Evolutionary conservation across 768 basidiomycete species (phyloP).

Genomic region (Thelephora aurantiotincta): DNA sequence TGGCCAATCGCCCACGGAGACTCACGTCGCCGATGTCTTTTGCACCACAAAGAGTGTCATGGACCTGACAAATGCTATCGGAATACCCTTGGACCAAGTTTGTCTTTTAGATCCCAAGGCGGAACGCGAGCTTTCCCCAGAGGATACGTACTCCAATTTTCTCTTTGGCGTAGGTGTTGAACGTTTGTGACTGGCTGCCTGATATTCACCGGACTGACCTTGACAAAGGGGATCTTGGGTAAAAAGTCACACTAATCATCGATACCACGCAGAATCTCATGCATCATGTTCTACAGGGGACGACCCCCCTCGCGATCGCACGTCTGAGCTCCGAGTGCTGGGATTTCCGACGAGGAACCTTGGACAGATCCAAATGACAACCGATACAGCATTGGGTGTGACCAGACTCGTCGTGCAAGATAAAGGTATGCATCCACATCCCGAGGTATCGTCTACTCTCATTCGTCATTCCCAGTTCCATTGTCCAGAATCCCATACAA

Average conservation of each 20-base stretch:
- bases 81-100: slow-evolving; percentile 40
- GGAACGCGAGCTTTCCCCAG: slow-evolving; percentile 46
- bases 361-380: slow-evolving; percentile 92
- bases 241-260: not conserved
- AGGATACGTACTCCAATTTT: slow-evolving; percentile 83
- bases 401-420: slow-evolving; percentile 74
- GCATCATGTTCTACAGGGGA: slow-evolving; percentile 41
- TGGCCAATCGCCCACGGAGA: slow-evolving; percentile 9
- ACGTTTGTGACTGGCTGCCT: slow-evolving; percentile 1
- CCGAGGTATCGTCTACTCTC: not conserved
- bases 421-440: slow-evolving; percentile 26
- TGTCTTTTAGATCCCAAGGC: slow-evolving; percentile 95
- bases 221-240: not conserved
- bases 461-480: slow-evolving; percentile 24
- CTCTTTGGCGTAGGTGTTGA: slow-evolving; percentile 61
- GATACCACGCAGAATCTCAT: not conserved
- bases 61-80: slow-evolving; percentile 34
- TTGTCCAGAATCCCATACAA: slow-evolving; percentile 62
- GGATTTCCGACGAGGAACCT: slow-evolving; percentile 84
- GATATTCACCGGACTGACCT: not conserved
- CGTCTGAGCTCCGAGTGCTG: slow-evolving; percentile 69
- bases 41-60: slow-evolving; percentile 40
- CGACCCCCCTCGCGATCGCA: slow-evolving; percentile 91
- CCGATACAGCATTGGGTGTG: slow-evolving; percentile 90
- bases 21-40: slow-evolving; percentile 21